These are phyloP conservation scores for Physcomitrellopsis africana DNA, from an alignment of 225 moss, liverwort and hornwort genomes.

Conservation along the genomic window DNA sequence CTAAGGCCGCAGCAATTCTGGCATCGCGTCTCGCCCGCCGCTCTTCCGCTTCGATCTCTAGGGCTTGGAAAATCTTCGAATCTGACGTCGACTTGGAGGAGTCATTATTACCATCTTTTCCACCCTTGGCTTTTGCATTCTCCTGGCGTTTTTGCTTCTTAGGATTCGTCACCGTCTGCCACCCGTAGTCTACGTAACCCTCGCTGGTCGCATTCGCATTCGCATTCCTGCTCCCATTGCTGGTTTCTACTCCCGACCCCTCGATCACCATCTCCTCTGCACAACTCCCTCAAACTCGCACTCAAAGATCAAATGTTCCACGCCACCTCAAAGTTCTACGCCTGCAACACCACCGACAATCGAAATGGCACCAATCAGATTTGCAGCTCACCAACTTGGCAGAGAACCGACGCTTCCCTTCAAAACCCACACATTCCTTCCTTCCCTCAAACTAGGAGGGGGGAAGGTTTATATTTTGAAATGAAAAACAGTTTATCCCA, in stretches of 20 bases:
- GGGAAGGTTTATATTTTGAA: too few species aligned
- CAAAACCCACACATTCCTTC: too few species aligned
- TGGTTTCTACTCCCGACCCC: slow-evolving; percentile 46
- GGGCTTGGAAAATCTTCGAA: slow-evolving; percentile 67
- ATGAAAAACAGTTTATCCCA: too few species aligned
- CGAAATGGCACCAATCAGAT: too few species aligned
- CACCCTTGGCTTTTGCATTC: slow-evolving; percentile 42
- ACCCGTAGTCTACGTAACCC: slow-evolving; percentile 65
- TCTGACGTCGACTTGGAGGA: slow-evolving; percentile 41
- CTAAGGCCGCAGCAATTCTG: slow-evolving; percentile 64
- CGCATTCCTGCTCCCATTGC: slow-evolving; percentile 51
- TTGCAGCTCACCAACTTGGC: too few species aligned
- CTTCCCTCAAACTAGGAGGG: too few species aligned
- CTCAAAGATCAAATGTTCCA: too few species aligned
- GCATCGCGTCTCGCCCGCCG: slow-evolving; percentile 78
- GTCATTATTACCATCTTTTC: slow-evolving; percentile 40
- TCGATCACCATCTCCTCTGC: slow-evolving; percentile 56
- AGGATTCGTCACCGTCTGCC: slow-evolving; percentile 91
- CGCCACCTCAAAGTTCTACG: too few species aligned
- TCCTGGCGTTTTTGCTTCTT: slow-evolving; percentile 84
- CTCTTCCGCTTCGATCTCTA: slow-evolving; percentile 83
- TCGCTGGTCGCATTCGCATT: slow-evolving; percentile 40
- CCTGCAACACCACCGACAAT: too few species aligned
- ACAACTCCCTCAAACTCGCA: too few species aligned
- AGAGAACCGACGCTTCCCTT: too few species aligned